These are phyloP conservation scores for Juglanconis sp. DNA, from an alignment of 2,329 filamentous ascomycete species.

Conservation along the genomic window DNA sequence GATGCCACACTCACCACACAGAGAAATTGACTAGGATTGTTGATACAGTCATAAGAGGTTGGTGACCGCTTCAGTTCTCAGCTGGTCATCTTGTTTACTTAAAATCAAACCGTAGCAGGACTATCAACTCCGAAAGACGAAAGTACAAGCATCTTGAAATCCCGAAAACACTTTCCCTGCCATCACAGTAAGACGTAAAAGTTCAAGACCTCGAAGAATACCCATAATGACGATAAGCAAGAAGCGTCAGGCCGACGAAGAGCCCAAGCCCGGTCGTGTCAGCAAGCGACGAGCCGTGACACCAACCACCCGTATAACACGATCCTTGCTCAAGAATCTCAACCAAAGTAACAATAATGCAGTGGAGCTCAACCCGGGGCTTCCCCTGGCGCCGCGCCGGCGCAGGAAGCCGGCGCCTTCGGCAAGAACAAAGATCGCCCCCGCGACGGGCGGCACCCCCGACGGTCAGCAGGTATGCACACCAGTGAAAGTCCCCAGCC, in stretches of 20 bases:
- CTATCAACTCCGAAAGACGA: background rate
- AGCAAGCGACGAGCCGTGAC: background rate
- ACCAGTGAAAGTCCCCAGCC: background rate
- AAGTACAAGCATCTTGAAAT: too few relatives aligned
- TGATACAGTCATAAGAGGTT: background rate
- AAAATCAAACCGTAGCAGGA: background rate
- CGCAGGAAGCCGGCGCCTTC: background rate
- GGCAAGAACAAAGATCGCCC: background rate
- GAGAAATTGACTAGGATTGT: background rate
- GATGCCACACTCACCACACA: background rate
- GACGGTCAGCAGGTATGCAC: background rate
- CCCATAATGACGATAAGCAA: background rate
- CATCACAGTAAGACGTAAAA: too few relatives aligned
- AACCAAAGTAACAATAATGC: background rate
- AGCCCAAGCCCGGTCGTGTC: background rate
- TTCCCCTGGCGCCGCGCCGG: background rate
- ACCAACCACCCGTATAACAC: constrained; percentile 1
- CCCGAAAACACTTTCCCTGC: too few relatives aligned
- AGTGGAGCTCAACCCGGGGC: constrained; percentile 5
- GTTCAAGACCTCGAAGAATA: background rate
- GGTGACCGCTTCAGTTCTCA: background rate
- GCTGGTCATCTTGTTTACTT: background rate
- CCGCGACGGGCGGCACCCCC: background rate
- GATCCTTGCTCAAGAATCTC: constrained; percentile 2
- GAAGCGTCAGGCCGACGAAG: constrained; percentile 1